Percentiles rank a stretch among this genome's conserved stretches.
phyloP scores from a whole-genome alignment of 2,329 filamentous ascomycete species.

The Fusarium sp. region DNA sequence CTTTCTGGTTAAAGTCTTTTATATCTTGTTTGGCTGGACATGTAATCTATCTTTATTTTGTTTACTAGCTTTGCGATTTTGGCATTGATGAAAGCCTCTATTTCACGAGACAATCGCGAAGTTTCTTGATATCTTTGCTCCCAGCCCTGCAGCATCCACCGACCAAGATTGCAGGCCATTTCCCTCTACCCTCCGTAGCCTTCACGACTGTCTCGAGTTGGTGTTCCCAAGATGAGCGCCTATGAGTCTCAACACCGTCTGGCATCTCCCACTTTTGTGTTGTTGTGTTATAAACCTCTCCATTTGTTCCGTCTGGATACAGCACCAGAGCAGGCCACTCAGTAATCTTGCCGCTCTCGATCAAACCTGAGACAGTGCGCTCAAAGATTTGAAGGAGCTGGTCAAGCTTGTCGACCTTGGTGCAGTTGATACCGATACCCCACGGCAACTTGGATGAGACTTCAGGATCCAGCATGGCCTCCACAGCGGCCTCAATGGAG shows the following conservation, averaged over 20 bases:
- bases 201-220: slow-evolving; percentile 55
- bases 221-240: slow-evolving; percentile 55
- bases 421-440: slow-evolving; percentile 76
- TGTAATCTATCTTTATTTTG: not conserved
- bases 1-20: not conserved
- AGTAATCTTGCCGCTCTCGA: slow-evolving; percentile 46
- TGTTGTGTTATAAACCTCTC: slow-evolving; percentile 72
- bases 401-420: slow-evolving; percentile 70
- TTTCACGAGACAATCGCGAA: slow-evolving; percentile 38
- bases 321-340: slow-evolving; percentile 66
- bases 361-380: slow-evolving; percentile 53
- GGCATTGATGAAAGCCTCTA: not conserved
- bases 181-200: slow-evolving; percentile 47
- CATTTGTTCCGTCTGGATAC: slow-evolving; percentile 76
- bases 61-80: not conserved
- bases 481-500: slow-evolving; percentile 47
- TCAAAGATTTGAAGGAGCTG: slow-evolving; percentile 65
- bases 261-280: slow-evolving; percentile 68
- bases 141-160: slow-evolving; percentile 64
- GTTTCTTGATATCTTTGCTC: slow-evolving; percentile 48
- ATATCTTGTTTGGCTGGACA: not conserved
- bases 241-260: slow-evolving; percentile 29
- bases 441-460: slow-evolving; percentile 55
- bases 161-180: slow-evolving; percentile 59
- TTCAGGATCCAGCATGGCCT: slow-evolving; percentile 50